A percentile compares a stretch with the other conserved stretches of the same genome.
Evolutionary conservation across 495 filamentous ascomycete genomes (phyloP).

Genomic region (Hyaloscypha hepaticicola): DNA sequence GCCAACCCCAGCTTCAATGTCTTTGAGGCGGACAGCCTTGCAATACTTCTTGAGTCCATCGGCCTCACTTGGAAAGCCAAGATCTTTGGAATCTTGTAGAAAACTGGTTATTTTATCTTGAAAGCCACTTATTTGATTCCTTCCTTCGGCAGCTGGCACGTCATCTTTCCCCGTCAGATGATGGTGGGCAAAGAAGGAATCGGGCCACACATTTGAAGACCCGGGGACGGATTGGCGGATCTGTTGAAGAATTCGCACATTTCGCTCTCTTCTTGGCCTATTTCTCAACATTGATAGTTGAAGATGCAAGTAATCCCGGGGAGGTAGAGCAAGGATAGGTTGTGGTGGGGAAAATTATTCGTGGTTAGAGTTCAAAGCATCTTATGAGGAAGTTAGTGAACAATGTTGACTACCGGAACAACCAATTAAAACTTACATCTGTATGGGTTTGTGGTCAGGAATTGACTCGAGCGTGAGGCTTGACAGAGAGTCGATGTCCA

Average conservation of each 20-base stretch:
- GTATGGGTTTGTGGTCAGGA: not conserved
- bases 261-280: not conserved
- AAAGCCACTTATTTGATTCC: not conserved
- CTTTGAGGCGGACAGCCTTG: not conserved
- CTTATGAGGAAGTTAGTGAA: not conserved
- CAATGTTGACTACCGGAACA: not conserved
- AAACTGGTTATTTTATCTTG: constrained; percentile 4
- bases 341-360: not conserved
- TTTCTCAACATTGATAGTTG: constrained; percentile 8
- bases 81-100: constrained; percentile 3
- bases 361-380: not conserved
- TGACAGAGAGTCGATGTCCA: not conserved
- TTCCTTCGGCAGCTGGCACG: constrained; percentile 3
- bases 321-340: not conserved
- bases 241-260: not conserved
- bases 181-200: constrained; percentile 5
- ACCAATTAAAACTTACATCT: not conserved
- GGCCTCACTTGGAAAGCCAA: constrained; percentile 4
- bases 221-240: not conserved
- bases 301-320: not conserved
- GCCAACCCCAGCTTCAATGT: constrained; percentile 1
- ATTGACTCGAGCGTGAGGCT: not conserved
- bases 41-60: not conserved
- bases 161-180: constrained; percentile 3
- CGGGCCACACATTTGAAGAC: not conserved